Evolutionary conservation across 305 asterid species (phyloP), one percentile per base, ranked within the genome.

Genomic region (Fraxinus sp.): DNA sequence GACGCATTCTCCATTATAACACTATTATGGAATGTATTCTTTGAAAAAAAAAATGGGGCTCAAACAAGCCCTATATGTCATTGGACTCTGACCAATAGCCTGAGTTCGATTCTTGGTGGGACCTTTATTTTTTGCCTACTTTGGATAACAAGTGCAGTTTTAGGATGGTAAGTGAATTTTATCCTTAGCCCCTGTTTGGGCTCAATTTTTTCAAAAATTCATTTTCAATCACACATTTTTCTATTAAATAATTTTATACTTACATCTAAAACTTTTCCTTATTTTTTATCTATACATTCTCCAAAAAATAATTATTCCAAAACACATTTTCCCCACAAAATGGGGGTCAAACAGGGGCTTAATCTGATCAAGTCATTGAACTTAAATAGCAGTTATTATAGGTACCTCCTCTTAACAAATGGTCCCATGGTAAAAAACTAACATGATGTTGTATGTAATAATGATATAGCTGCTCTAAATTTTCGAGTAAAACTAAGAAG

Each of bases 11-110:
- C 14, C 49, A 41, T 41, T 1, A 41, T 9, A 0, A 41, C 49
- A 39, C 3, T 41, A 41, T 41, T 41, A 41, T 13, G 9, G 1
- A 39, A 41, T 41, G 14, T 8, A 41, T 39, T 10, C 10, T 39
- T 8, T 8, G 2, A 8, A 37, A 37, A 37, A 37, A 37, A 37
- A 7, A 37, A 37, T 7, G 43, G 10, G 43, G 46, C 46, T 39
- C 46, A 39, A 39, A 39, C 46, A 39, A 9, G 46, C 46, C 46
- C 13, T 39, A 39, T 39, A 30, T 28, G 68, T n/a, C 68, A 6
- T 18, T 57, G 26, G 68, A 57, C 68, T n/a, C 24, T 55, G 66
- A 55, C 81, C 79, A 82, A 49, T 75, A 75, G 77, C 68, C 79
- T 24, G 66, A 5, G 66, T 55, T 55, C 66, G 26, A 55, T 55